phyloP scores from a whole-genome alignment of 1,139 yeast species.

The Pichia sp. region DNA sequence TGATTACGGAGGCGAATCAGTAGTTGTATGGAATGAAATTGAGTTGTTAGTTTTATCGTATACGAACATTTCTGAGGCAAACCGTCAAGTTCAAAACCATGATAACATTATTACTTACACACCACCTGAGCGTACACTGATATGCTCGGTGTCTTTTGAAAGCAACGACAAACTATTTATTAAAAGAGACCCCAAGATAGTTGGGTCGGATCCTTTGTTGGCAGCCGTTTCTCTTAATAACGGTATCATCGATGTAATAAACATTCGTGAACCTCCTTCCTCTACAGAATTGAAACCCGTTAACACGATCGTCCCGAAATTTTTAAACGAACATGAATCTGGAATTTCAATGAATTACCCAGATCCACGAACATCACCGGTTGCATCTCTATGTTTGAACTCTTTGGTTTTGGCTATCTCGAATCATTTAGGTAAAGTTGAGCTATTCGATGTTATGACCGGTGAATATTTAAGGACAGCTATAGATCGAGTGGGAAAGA shows the following conservation, averaged over 20 bases:
- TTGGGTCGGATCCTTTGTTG: conserved; percentile 55
- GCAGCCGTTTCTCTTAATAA: conserved; percentile 40
- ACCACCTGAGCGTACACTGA: conserved; percentile 5
- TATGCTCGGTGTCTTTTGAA: conserved; percentile 22
- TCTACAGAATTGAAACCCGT: conserved; percentile 19
- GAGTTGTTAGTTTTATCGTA: conserved; percentile 30
- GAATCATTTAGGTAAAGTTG: conserved; percentile 59
- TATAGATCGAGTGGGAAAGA: conserved; percentile 32
- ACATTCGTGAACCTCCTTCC: conserved; percentile 34
- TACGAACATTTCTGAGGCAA: background rate
- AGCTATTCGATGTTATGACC: conserved; percentile 57
- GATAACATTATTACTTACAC: conserved; percentile 7
- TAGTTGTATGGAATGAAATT: conserved; percentile 34
- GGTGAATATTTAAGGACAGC: conserved; percentile 48
- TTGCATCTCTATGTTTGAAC: conserved; percentile 25
- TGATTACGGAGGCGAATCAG: conserved; percentile 51
- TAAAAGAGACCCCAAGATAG: conserved; percentile 29
- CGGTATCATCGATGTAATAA: conserved; percentile 37
- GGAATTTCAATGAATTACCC: conserved; percentile 8
- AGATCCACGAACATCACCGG: conserved; percentile 13
- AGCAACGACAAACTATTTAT: conserved; percentile 20
- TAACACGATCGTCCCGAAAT: conserved; percentile 20
- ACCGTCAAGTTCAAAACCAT: background rate
- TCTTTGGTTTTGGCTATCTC: conserved; percentile 36
- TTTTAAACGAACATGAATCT: conserved; percentile 20